Conservation (phyloP, 2,329 filamentous ascomycete species). For the Aureobasidium leucospermi region DNA sequence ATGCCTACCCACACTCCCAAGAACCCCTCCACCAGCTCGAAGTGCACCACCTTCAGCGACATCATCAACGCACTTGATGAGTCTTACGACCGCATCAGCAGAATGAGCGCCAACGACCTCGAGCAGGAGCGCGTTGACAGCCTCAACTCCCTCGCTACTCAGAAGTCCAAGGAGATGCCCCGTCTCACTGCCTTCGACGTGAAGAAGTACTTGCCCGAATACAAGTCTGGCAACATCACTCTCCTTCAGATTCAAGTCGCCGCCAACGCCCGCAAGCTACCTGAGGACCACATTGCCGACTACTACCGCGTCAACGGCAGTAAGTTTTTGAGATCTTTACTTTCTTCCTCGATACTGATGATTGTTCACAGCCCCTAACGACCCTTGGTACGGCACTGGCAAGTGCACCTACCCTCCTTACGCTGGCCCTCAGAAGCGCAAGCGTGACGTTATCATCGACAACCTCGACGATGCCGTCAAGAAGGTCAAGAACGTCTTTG, state of each 20-base stretch:
- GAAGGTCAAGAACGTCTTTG: constrained; percentile 2
- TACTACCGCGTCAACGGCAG: neutral
- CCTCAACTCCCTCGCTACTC: neutral
- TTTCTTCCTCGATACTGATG: neutral
- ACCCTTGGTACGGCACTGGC: neutral
- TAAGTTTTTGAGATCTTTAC: neutral
- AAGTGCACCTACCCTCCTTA: neutral
- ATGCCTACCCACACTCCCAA: neutral
- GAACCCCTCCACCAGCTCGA: neutral
- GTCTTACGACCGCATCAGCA: neutral
- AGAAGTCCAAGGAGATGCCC: neutral
- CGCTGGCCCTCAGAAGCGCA: neutral
- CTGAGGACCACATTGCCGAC: constrained; percentile 12
- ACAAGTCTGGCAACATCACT: neutral
- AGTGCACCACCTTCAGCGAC: neutral
- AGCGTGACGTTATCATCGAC: neutral
- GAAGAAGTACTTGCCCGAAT: neutral
- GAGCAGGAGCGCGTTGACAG: neutral
- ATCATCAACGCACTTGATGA: neutral
- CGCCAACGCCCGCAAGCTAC: neutral
- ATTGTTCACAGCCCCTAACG: neutral
- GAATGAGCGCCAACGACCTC: neutral
- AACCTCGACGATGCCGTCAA: neutral
- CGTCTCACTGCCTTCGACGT: neutral
- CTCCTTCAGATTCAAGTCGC: neutral